A percentile compares a stretch with the other conserved stretches of the same genome.
Evolutionary conservation across 106 monocot genomes (phyloP).

Genomic region (Narthecium ossifragum): DNA sequence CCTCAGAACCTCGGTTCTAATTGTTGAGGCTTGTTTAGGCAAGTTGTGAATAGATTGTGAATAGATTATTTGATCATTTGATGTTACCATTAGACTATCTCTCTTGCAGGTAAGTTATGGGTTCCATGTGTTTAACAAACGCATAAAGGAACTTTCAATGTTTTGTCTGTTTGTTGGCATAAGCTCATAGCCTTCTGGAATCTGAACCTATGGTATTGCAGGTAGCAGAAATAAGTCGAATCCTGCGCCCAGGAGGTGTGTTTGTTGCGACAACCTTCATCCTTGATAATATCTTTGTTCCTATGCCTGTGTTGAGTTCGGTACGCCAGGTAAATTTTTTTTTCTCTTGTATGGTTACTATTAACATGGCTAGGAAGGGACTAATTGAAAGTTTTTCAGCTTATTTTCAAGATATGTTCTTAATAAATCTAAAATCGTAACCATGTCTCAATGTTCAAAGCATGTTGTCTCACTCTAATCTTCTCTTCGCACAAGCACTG

Average conservation of each 20-base stretch:
- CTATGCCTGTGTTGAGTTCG: constrained; percentile 33
- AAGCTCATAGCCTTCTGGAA: too few species aligned
- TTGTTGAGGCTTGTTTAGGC: too few species aligned
- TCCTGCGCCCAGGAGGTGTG: constrained; percentile 80
- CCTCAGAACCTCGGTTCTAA: too few species aligned
- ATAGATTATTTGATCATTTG: too few species aligned
- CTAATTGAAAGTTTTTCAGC: neutral
- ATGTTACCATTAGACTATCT: too few species aligned
- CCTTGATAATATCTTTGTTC: constrained; percentile 36
- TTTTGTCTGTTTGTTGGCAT: too few species aligned
- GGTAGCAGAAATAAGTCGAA: constrained; percentile 91
- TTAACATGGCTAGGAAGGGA: too few species aligned
- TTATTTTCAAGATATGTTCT: neutral
- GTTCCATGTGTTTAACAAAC: too few species aligned
- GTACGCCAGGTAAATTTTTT: constrained; percentile 39
- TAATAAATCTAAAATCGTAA: neutral
- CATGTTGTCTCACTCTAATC: neutral
- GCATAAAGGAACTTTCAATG: too few species aligned
- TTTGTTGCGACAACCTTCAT: constrained; percentile 93
- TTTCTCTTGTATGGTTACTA: too few species aligned
- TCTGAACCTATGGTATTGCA: constrained; percentile 12
- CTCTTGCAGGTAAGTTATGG: too few species aligned
- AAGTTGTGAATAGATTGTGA: too few species aligned
- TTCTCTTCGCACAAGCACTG: neutral
- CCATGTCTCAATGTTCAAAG: neutral